phyloP scores from a whole-genome alignment of 176 grass and related monocot species.

The Paspalum notatum region DNA sequence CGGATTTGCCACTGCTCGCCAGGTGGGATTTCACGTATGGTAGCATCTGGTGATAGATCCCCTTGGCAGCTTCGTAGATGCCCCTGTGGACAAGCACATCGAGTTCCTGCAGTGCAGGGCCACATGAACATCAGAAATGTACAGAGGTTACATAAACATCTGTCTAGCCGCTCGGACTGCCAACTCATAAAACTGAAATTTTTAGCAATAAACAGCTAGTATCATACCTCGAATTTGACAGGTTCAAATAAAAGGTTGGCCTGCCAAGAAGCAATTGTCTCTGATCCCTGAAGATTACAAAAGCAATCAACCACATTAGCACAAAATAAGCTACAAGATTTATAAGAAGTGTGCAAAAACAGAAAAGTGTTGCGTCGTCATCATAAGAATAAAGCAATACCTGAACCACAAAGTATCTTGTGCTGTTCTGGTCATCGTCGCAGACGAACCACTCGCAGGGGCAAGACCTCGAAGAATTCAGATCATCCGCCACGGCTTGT shows the following conservation, averaged over 20 bases:
- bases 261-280: constrained; percentile 86
- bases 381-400: constrained; percentile 42
- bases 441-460: constrained; percentile 88
- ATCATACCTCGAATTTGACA: constrained; percentile 85
- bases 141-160: constrained; percentile 19
- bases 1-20: constrained; percentile 44
- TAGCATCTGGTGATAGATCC: constrained; percentile 87
- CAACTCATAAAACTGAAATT: constrained; percentile 2
- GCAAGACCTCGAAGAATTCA: constrained; percentile 75
- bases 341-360: neutral
- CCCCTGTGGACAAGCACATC: constrained; percentile 88
- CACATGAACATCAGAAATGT: neutral
- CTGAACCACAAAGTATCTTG: constrained; percentile 95
- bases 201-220: neutral
- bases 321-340: neutral
- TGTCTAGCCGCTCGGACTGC: neutral
- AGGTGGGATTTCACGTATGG: constrained; percentile 76
- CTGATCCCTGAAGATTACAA: constrained; percentile 72
- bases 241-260: constrained; percentile 97
- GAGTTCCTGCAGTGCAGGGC: constrained; percentile 47
- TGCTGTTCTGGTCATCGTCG: constrained; percentile 67
- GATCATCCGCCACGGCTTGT: constrained; percentile 79
- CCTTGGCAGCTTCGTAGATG: constrained; percentile 95
- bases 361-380: neutral
- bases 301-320: constrained; percentile 11